These are phyloP conservation scores for Monilinia vaccinii-corymbosi DNA, from an alignment of 2,329 filamentous ascomycete genomes.

Conservation along the genomic window DNA sequence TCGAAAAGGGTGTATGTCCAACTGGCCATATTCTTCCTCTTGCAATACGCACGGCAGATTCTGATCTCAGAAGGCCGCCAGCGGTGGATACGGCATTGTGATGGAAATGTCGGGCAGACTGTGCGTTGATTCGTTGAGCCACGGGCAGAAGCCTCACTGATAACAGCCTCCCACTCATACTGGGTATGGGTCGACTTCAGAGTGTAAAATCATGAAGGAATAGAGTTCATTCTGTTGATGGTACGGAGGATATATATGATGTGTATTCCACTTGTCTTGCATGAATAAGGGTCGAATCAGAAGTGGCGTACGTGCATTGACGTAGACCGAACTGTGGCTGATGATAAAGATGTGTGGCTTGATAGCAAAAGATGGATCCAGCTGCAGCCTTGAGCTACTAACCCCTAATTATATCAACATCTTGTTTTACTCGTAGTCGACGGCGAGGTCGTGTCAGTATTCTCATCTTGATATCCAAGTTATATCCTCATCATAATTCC, in stretches of 20 bases:
- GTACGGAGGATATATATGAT: too few species aligned
- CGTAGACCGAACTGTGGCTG: not conserved
- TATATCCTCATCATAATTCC: too few species aligned
- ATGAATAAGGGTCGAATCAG: constrained; percentile 11
- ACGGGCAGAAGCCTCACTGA: constrained; percentile 62
- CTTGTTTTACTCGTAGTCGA: too few species aligned
- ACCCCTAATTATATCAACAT: too few species aligned
- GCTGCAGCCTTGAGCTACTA: too few species aligned
- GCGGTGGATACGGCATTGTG: constrained; percentile 46
- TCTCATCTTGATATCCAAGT: too few species aligned
- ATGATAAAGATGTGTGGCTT: not conserved
- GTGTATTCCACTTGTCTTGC: constrained; percentile 4
- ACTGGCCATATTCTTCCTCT: constrained; percentile 65
- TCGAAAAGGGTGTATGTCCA: constrained; percentile 72
- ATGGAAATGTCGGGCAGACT: constrained; percentile 54
- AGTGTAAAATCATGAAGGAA: constrained; percentile 10
- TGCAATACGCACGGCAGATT: constrained; percentile 52
- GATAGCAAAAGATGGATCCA: too few species aligned
- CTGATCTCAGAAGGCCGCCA: constrained; percentile 59
- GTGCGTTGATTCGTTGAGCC: constrained; percentile 49
- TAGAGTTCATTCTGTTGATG: constrained; percentile 1
- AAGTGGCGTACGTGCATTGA: constrained; percentile 14
- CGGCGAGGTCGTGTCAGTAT: too few species aligned
- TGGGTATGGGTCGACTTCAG: constrained; percentile 19
- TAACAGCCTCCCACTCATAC: constrained; percentile 47